phyloP scores from a whole-genome alignment of 2,329 filamentous ascomycete species.

The Aspergillus felis region DNA sequence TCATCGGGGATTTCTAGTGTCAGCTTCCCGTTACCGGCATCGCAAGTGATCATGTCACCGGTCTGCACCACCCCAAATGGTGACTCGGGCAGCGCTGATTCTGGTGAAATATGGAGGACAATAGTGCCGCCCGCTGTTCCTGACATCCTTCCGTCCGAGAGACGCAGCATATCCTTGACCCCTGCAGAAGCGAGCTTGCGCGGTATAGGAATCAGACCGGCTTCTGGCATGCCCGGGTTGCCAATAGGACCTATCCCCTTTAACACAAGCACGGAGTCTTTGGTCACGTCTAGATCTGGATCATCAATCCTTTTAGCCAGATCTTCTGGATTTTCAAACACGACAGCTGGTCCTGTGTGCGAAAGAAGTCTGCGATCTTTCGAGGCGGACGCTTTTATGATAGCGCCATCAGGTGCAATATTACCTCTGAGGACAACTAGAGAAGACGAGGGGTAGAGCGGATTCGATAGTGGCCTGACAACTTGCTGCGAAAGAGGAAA shows the following conservation, averaged over 20 bases:
- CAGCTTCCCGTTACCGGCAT: conserved; percentile 42
- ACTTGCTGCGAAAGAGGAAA: conserved; percentile 42
- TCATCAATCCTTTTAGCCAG: conserved; percentile 46
- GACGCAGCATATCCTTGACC: conserved; percentile 51
- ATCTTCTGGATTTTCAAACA: conserved; percentile 48
- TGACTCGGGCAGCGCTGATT: conserved; percentile 46
- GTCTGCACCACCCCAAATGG: conserved; percentile 47
- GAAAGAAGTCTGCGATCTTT: conserved; percentile 45
- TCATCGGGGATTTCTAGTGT: conserved; percentile 41
- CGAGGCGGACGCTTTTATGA: conserved; percentile 50
- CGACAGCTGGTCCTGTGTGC: conserved; percentile 45
- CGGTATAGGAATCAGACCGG: conserved; percentile 50
- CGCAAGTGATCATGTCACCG: conserved; percentile 47
- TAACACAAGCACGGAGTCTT: conserved; percentile 46
- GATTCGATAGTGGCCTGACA: conserved; percentile 43
- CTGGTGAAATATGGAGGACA: conserved; percentile 51
- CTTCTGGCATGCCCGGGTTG: conserved; percentile 53
- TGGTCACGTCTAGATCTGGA: conserved; percentile 41
- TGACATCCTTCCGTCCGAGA: conserved; percentile 54
- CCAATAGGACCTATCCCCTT: conserved; percentile 50
- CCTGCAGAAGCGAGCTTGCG: conserved; percentile 46
- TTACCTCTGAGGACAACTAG: conserved; percentile 47
- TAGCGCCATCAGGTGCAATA: conserved; percentile 46
- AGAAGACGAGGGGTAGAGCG: conserved; percentile 44
- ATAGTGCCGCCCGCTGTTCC: conserved; percentile 55